phyloP scores from a whole-genome alignment of 495 filamentous ascomycete species.

The Aspergillus egyptiacus region DNA sequence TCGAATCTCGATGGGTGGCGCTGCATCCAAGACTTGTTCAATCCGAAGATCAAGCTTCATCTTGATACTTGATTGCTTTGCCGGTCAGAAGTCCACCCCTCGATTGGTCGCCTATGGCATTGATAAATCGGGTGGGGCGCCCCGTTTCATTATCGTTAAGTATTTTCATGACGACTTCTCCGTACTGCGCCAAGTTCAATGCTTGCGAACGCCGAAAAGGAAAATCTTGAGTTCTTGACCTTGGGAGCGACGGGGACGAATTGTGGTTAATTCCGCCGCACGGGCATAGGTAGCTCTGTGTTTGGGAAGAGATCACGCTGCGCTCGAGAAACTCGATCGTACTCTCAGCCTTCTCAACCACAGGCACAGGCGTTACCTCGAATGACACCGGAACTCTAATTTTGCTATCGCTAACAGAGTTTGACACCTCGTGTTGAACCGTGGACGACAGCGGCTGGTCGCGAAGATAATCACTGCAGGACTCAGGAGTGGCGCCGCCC shows the following conservation, averaged over 20 bases:
- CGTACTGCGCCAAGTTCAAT: too few species aligned
- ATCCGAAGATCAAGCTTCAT: too few species aligned
- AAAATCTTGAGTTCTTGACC: background rate
- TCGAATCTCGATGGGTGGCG: too few species aligned
- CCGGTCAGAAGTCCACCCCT: background rate
- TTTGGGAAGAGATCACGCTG: too few species aligned
- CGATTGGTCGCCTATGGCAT: background rate
- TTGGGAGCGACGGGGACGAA: too few species aligned
- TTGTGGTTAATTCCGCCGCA: too few species aligned
- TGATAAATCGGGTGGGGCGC: background rate
- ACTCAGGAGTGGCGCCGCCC: background rate
- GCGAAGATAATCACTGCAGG: constrained; percentile 1
- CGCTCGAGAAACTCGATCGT: background rate
- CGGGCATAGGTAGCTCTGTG: too few species aligned
- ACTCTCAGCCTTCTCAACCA: background rate
- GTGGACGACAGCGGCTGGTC: constrained; percentile 2
- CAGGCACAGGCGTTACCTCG: too few species aligned
- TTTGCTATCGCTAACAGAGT: background rate
- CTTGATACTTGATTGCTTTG: too few species aligned
- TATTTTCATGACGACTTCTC: background rate
- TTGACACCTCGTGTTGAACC: constrained; percentile 11
- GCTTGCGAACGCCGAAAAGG: too few species aligned
- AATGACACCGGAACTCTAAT: background rate
- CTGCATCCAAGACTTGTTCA: too few species aligned
- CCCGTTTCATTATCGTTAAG: background rate